These are phyloP conservation scores for Echites panduratus DNA, from an alignment of 257 asterid species.

Conservation along the genomic window DNA sequence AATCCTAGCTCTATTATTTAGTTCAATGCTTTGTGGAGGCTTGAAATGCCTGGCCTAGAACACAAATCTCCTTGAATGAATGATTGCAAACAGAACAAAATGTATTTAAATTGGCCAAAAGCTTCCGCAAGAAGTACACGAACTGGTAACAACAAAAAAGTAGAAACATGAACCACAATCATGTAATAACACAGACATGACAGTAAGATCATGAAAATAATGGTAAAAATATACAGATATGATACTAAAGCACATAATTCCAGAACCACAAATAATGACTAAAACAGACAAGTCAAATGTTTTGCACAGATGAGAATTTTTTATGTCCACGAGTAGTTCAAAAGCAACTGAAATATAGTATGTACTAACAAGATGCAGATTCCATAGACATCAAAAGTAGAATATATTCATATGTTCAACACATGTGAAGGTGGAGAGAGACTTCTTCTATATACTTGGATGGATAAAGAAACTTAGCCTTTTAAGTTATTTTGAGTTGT, in stretches of 20 bases:
- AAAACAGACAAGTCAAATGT: not conserved
- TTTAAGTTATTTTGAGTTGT: conserved; percentile 9
- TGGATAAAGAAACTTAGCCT: not conserved
- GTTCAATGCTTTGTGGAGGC: not conserved
- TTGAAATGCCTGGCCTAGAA: not conserved
- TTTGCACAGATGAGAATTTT: not conserved
- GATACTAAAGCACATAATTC: not conserved
- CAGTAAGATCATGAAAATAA: no score
- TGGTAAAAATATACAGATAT: not conserved
- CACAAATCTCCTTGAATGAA: not conserved
- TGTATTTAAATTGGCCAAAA: not conserved
- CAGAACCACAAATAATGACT: not conserved
- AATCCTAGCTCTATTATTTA: not conserved
- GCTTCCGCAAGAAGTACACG: not conserved
- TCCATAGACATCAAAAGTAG: not conserved
- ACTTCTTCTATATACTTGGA: not conserved
- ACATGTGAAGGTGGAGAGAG: not conserved
- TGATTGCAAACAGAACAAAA: not conserved
- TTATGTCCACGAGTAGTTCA: not conserved
- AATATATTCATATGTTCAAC: not conserved
- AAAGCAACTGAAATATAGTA: not conserved
- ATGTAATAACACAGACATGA: no score
- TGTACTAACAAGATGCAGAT: not conserved
- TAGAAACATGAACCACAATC: no score
- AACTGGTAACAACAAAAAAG: not conserved